A percentile compares a stretch with the other conserved stretches of the same genome.
phyloP scores from a whole-genome alignment of 306 rosid genomes.

The Acacia acuminata region DNA sequence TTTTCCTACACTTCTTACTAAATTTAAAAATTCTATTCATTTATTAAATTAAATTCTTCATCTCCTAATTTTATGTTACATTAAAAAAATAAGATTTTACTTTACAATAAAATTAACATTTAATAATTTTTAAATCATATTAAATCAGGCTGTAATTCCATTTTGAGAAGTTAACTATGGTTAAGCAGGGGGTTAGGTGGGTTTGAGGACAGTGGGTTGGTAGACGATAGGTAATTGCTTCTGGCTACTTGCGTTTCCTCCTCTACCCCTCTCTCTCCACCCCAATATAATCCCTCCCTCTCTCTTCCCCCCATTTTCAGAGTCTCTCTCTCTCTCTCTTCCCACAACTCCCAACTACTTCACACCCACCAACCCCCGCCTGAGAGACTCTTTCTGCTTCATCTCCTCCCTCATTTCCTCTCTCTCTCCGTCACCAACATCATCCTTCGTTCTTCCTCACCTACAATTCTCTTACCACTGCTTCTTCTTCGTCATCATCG shows the following conservation, averaged over 20 bases:
- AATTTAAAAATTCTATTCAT: too few species aligned
- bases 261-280: background rate
- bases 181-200: conserved; percentile 58
- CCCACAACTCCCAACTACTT: conserved; percentile 40
- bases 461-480: background rate
- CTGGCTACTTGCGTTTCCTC: conserved; percentile 19
- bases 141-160: too few species aligned
- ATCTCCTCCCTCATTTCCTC: background rate
- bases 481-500: background rate
- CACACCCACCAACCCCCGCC: conserved; percentile 1
- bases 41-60: too few species aligned
- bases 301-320: background rate
- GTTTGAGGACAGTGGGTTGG: conserved; percentile 68
- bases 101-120: too few species aligned
- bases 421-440: background rate
- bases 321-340: background rate
- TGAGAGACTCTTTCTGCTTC: background rate
- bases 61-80: too few species aligned
- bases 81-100: too few species aligned
- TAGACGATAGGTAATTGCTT: conserved; percentile 46
- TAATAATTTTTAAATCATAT: too few species aligned
- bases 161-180: conserved; percentile 15
- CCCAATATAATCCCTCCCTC: conserved; percentile 29
- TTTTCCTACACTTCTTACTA: background rate
- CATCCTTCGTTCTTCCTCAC: background rate